Base-by-base conservation (phyloP, 2,329 filamentous ascomycete species). In the Shiraia bambusicola region DNA sequence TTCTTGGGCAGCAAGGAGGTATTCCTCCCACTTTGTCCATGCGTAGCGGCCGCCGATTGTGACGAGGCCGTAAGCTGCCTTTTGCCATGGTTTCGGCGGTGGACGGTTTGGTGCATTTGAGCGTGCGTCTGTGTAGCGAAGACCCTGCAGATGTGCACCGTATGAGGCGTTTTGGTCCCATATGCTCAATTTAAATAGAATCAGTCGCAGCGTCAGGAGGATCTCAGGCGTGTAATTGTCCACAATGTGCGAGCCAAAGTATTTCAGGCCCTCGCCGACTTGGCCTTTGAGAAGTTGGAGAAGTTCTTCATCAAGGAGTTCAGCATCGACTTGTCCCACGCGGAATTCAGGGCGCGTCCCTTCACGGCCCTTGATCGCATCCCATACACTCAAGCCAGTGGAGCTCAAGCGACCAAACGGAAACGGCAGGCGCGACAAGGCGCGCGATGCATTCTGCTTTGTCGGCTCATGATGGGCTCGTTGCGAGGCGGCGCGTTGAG, bases 81-180 rank as follows among this genome's bases (percentile, higher is more conserved):
- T 96, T 69, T 98, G 93, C 78, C 79, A 83, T 54, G 73, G 82
- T n/a, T 84, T 86, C 0, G 92, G 91, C 12, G 86, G 73, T 10
- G 81, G 78, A 37, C 87, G 81, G 72, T 8, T 54, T 9, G 58
- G 56, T 28, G 54, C 52, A 33, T 70, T 70, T 38, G 76, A 78
- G 48, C 92, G 80, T 34, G 90, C 91, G 65, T 97, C 92, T 9
- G 88, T 87, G 63, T 92, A 97, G 63, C 84, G 84, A 19, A 98
- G 78, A 50, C 95, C 95, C 69, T 98, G 93, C 35, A 98, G 75
- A 26, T 88, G 84, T 9, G 93, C 93, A 46, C 93, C 93, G 69
- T 98, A 97, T 4, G 88, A 94, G 28, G 93, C 88, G 67, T 95
- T 85, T 67, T 96, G 88, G 68, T 97, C 91, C 93, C 93, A 98